Percentiles rank a stretch among this genome's conserved stretches.
These are phyloP conservation scores for Leccinum angustisporum DNA, from an alignment of 1,284 basidiomycete genomes.

Conservation along the genomic window DNA sequence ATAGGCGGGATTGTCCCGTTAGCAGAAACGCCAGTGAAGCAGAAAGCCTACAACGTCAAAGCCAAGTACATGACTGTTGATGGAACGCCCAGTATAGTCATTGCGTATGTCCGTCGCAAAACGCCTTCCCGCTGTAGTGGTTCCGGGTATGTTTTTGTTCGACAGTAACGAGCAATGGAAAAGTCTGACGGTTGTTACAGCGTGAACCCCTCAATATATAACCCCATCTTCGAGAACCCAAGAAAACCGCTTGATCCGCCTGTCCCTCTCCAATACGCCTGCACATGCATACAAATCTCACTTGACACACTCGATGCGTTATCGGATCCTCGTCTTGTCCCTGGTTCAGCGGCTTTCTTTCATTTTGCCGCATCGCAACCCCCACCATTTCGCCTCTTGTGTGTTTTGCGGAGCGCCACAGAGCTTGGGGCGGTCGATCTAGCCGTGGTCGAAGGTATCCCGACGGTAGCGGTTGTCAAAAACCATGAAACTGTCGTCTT, in stretches of 20 bases:
- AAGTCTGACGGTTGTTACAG: conserved; percentile 27
- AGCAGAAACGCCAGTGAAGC: conserved; percentile 48
- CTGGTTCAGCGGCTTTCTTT: conserved; percentile 42
- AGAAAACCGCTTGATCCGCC: conserved; percentile 48
- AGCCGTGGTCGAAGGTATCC: conserved; percentile 44
- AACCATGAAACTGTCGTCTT: conserved; percentile 45
- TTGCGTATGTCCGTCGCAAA: conserved; percentile 49
- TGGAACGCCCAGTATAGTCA: conserved; percentile 53
- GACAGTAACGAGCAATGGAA: neutral
- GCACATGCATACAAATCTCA: conserved; percentile 46
- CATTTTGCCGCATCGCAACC: conserved; percentile 36
- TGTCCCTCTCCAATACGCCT: conserved; percentile 51
- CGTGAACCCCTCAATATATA: conserved; percentile 46
- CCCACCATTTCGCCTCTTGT: conserved; percentile 44
- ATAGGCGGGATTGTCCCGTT: conserved; percentile 46
- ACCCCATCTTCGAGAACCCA: conserved; percentile 36
- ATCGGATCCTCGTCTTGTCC: conserved; percentile 45
- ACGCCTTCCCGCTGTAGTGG: conserved; percentile 29
- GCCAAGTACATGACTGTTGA: conserved; percentile 60
- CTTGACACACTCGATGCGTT: conserved; percentile 52
- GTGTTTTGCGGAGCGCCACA: conserved; percentile 38
- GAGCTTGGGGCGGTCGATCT: conserved; percentile 46
- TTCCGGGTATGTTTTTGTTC: conserved; percentile 31
- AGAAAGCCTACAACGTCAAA: conserved; percentile 58
- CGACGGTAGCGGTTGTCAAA: conserved; percentile 48